Evolutionary conservation across 2,329 filamentous ascomycete genomes (phyloP), one percentile per base, ranked within the genome.

Genomic region (Aspergillus udagawae): DNA sequence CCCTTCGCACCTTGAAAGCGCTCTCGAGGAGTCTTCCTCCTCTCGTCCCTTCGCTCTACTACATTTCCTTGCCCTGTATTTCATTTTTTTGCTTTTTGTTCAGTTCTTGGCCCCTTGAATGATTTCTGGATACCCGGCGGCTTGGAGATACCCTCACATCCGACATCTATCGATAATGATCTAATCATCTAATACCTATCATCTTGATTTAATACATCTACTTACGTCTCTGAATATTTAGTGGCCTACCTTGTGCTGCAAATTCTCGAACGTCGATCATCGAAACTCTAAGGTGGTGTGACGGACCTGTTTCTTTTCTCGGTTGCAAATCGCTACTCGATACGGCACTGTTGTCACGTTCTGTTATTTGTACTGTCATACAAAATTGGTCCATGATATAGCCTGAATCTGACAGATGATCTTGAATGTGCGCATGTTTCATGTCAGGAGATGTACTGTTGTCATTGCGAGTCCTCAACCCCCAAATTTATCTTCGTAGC

Each of bases 171-270:
- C 20, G 52, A 47, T 49, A 42, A 45, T n/a, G 38, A 42, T 53
- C 17, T 23, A 50, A 25, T 53, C 35, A 52, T 35, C 58, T 51
- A 57, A 41, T 52, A 9, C 9, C 21, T 41, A 53, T 27, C 28
- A 32, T 48, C 27, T 38, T 38, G 32, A 38, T 38, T 17, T 38
- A 38, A 38, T 38, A 6, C 32, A 38, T 17, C 14, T 17, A 38
- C 32, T 38, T 38, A 38, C 32, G 5, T 38, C 5, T 38, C 5
- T 38, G 14, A 38, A 38, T 17, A 38, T 48, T 17, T 62, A 72
- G 70, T 72, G 63, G 64, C 70, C 67, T 73, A 72, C 59, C 23
- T 72, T 48, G 52, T 72, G 29, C 60, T 70, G 14, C 70, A 72
- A 55, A 60, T 70, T 53, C 60, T 73, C 53, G 69, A 74, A 53